Percentiles rank a stretch among this genome's conserved stretches.
Evolutionary conservation across 768 basidiomycete species (phyloP).

Genomic region (Hericium rajendrae): DNA sequence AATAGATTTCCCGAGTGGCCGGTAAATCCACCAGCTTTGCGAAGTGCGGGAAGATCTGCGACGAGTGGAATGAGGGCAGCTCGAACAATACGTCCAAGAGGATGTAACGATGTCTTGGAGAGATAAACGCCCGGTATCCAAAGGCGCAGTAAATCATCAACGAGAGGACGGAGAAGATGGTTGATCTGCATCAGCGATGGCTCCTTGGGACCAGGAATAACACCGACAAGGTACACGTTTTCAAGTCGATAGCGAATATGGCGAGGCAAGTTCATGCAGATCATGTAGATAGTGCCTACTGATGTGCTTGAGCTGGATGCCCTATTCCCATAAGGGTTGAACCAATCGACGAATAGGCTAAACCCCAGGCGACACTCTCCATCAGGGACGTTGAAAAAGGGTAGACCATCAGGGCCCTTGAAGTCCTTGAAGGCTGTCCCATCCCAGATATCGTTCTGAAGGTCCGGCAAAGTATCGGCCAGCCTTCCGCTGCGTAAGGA

Average conservation of each 20-base stretch:
- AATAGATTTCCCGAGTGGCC: not conserved
- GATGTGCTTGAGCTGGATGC: constrained; percentile 18
- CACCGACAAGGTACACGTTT: constrained; percentile 32
- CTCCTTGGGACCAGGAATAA: constrained; percentile 33
- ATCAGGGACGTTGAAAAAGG: not conserved
- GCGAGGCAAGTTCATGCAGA: constrained; percentile 28
- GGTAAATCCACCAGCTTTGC: not conserved
- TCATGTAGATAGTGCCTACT: constrained; percentile 22
- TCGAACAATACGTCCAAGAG: not conserved
- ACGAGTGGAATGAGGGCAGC: not conserved
- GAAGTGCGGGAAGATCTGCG: not conserved
- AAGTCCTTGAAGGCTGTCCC: not conserved
- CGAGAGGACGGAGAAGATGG: constrained; percentile 27
- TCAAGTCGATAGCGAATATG: constrained; percentile 24
- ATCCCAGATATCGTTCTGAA: constrained; percentile 6
- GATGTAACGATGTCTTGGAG: constrained; percentile 14
- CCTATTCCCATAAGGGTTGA: constrained; percentile 27
- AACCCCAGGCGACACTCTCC: constrained; percentile 18
- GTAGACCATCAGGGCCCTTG: not conserved
- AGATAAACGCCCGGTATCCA: constrained; percentile 26
- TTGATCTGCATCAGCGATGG: constrained; percentile 27
- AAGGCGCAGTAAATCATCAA: constrained; percentile 25
- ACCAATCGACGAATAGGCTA: constrained; percentile 26
- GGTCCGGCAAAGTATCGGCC: not conserved
- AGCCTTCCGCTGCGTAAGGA: not conserved